These are phyloP conservation scores for Drechslera avenae DNA, from an alignment of 2,329 filamentous ascomycete species.

Conservation along the genomic window DNA sequence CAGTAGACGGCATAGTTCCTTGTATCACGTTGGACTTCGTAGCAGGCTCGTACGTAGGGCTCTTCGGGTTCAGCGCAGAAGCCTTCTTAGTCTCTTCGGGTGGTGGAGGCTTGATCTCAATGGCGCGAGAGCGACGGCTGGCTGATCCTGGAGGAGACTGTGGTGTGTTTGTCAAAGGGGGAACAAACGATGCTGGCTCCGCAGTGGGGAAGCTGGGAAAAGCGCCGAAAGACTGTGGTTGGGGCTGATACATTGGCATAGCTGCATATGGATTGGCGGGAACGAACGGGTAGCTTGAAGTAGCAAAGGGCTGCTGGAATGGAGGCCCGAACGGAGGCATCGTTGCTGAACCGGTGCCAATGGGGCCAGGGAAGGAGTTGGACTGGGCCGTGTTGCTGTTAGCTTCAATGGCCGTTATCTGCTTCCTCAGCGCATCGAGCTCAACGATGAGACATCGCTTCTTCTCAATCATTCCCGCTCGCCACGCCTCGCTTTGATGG, in stretches of 20 bases:
- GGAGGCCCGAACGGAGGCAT: constrained; percentile 29
- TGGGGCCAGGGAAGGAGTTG: constrained; percentile 14
- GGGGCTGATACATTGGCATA: constrained; percentile 36
- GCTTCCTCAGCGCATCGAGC: constrained; percentile 44
- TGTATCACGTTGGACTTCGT: constrained; percentile 19
- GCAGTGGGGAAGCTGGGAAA: constrained; percentile 24
- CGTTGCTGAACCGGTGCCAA: constrained; percentile 13
- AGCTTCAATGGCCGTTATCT: constrained; percentile 37
- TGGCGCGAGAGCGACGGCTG: constrained; percentile 47
- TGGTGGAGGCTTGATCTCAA: constrained; percentile 49
- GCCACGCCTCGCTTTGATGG: constrained; percentile 42
- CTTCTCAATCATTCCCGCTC: constrained; percentile 41
- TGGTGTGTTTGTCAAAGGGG: constrained; percentile 17
- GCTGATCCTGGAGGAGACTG: constrained; percentile 41
- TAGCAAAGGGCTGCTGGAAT: constrained; percentile 32
- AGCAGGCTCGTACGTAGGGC: constrained; percentile 48
- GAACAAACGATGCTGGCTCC: constrained; percentile 32
- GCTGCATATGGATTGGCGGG: constrained; percentile 28
- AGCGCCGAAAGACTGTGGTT: constrained; percentile 22
- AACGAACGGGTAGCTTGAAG: constrained; percentile 32
- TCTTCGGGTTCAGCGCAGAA: constrained; percentile 47
- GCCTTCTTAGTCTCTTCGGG: constrained; percentile 34
- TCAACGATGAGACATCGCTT: constrained; percentile 45
- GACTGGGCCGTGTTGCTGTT: constrained; percentile 17
- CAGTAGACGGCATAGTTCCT: constrained; percentile 33